phyloP scores from a whole-genome alignment of 352 stramenopile genomes.

The Blastocystis sp. region DNA sequence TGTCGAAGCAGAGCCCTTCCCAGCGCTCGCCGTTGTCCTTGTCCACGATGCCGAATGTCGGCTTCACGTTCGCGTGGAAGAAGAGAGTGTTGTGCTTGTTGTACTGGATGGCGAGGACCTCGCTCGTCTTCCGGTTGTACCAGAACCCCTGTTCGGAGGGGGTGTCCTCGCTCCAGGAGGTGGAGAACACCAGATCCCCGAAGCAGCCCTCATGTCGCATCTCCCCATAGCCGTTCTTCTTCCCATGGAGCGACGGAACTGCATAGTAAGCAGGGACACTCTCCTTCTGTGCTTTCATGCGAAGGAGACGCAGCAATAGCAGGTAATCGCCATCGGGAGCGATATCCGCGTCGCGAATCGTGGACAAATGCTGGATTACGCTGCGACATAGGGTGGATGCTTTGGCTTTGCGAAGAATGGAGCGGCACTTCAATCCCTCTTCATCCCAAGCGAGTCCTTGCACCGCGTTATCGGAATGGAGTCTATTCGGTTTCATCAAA shows the following conservation, averaged over 20 bases:
- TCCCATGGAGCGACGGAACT: constrained; percentile 12
- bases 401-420: not conserved
- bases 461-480: not conserved
- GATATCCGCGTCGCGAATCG: not conserved
- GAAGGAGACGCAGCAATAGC: not conserved
- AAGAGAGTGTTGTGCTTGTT: not conserved
- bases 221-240: constrained; percentile 28
- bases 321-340: not conserved
- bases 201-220: not conserved
- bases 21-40: constrained; percentile 23
- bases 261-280: not conserved
- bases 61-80: not conserved
- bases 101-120: not conserved
- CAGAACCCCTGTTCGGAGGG: not conserved
- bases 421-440: not conserved
- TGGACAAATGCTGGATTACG: not conserved
- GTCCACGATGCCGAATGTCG: constrained; percentile 6
- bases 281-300: not conserved
- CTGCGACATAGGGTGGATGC: not conserved
- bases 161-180: constrained; percentile 3
- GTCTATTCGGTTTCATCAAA: too few species aligned
- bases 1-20: constrained; percentile 3
- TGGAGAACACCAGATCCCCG: not conserved
- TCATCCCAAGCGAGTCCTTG: not conserved
- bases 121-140: constrained; percentile 17